phyloP scores from a whole-genome alignment of 1,139 yeast genomes.

The Suzukiozyma palmioleophila region DNA sequence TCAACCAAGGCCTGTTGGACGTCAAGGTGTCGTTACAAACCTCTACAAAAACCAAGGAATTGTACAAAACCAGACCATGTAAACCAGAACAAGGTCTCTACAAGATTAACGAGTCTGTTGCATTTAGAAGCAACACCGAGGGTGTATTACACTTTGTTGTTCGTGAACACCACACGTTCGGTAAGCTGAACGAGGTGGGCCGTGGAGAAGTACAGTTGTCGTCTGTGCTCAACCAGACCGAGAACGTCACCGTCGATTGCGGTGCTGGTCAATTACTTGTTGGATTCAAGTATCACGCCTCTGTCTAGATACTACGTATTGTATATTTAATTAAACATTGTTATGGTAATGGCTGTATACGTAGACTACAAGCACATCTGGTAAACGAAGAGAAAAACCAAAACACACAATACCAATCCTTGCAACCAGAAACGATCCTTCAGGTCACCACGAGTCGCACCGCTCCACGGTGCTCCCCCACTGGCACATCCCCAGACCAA shows the following conservation, averaged over 20 bases:
- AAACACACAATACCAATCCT: too few relatives aligned
- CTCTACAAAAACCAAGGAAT: slow-evolving; percentile 48
- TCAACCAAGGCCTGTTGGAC: slow-evolving; percentile 30
- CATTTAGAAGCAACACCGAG: slow-evolving; percentile 63
- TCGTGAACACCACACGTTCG: slow-evolving; percentile 68
- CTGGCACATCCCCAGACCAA: too few relatives aligned
- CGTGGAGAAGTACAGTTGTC: slow-evolving; percentile 40
- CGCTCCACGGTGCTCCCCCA: too few relatives aligned
- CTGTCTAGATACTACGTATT: slow-evolving; percentile 1
- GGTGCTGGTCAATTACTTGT: slow-evolving; percentile 29
- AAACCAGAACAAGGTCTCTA: slow-evolving; percentile 49
- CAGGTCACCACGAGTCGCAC: too few relatives aligned
- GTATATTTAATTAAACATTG: too few relatives aligned
- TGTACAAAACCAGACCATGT: slow-evolving; percentile 60
- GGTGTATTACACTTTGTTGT: slow-evolving; percentile 57
- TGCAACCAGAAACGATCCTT: too few relatives aligned
- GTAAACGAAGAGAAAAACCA: too few relatives aligned
- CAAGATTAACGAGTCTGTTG: slow-evolving; percentile 61
- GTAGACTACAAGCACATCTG: too few relatives aligned
- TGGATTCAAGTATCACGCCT: slow-evolving; percentile 21
- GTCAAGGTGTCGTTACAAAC: slow-evolving; percentile 52
- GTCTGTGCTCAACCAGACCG: slow-evolving; percentile 33
- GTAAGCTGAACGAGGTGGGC: slow-evolving; percentile 66
- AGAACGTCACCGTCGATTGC: slow-evolving; percentile 23
- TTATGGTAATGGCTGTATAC: too few relatives aligned